Base-by-base conservation (phyloP, 176 grass and related monocot genomes). In the Eleusine indica region DNA sequence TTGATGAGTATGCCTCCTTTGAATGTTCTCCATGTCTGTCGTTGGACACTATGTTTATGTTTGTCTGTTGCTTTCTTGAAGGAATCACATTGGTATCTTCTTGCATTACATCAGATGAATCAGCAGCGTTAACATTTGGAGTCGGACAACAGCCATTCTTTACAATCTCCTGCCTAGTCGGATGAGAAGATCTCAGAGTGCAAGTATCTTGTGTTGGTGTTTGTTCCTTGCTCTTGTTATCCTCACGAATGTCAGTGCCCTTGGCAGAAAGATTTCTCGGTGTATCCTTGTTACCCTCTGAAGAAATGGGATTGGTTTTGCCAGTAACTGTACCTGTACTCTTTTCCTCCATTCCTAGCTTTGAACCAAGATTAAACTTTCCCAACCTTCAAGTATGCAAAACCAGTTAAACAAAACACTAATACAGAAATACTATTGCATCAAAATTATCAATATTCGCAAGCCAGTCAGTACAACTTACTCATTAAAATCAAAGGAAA, bases 401-500 rank as follows among this genome's bases (percentile, higher is more conserved):
- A 88, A 90, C 13, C 84, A 86, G 80, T 48, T 13, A 77, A 91
- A 70, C 66, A 74, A 74, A 86, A 30, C 78, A 73, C 70, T 57
- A 62, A 32, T 73, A 58, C 70, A 16, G 44, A 82, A 82, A 22
- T 38, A 69, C 25, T 29, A 74, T 73, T 56, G 46, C 11, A 70
- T 70, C 25, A 78, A 56, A 53, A 15, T 44, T 83, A 70, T 44
- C 3, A 51, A 15, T 79, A 42, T 88, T 63, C 61, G 48, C 52
- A 57, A 81, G 47, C 10, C 62, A 88, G 62, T 30, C 28, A 83
- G 57, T 60, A 42, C 70, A 90, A 80, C 96, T 87, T 96, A 96
- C 96, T 92, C 89, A 42, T 94, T 88, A n/a, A 98, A 96, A 86
- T 98, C 89, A 79, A 98, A 95, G 79, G 82, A 76, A 82, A 98